Base-by-base conservation (phyloP, 345 rosid species). In the Pistacia integerrima region DNA sequence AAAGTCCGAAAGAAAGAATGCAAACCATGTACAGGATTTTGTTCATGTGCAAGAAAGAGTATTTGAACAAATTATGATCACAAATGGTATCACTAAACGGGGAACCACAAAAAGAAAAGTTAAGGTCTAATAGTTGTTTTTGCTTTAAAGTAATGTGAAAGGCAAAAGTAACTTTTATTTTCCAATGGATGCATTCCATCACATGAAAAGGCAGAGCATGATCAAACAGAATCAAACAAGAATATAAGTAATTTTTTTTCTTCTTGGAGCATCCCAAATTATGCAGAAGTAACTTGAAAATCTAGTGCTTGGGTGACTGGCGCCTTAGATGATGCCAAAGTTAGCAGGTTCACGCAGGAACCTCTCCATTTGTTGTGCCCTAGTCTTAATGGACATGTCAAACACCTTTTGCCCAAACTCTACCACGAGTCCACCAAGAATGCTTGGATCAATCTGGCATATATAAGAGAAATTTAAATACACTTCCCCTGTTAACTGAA, bases 291-390 rank as follows among this genome's bases (percentile, higher is more conserved):
- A 49, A 66, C 59, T 56, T 60, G 17, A 73, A 74, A 74, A 28
- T 12, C 46, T 48, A 22, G 65, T 9, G 51, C 73, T 56, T 2
- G 38, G 56, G 38, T 46, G 64, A 35, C 70, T 56, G n/a, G 51
- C 75, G 67, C 59, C 58, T 17, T 72, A 88, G 71, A 88, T 78
- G 77, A 46, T 60, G 78, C 60, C 82, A 54, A 84, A 8, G 78
- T 92, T 79, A 17, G 80, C 56, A 51, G 98, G 97, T 79, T 92
- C 94, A 12, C 91, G 90, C 80, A 96, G 85, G 78, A 90, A 88
- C 87, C 97, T 90, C 90, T 96, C 97, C 98, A 96, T 96, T 85
- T 92, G 97, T 71, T 74, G 81, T 11, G 97, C 97, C 79, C 99
- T 89, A 2, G 97, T 91, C 89, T 67, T 87, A 62, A 96, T 96